These are phyloP conservation scores for Tricholoma saponaceum DNA, from an alignment of 768 basidiomycete species.

Conservation along the genomic window DNA sequence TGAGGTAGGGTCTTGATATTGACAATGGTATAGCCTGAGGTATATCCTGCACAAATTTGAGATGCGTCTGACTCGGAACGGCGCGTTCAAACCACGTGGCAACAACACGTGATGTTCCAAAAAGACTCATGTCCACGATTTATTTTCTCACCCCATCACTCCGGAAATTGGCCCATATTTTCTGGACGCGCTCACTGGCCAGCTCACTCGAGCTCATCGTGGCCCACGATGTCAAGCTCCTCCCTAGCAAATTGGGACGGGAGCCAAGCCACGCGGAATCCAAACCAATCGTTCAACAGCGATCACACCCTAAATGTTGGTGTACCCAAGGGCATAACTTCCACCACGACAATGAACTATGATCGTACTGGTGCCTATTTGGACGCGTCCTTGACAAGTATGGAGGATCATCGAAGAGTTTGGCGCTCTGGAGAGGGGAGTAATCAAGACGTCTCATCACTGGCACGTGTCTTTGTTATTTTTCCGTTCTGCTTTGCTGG, in stretches of 20 bases:
- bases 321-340: background rate
- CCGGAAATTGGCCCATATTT: background rate
- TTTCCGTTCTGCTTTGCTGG: background rate
- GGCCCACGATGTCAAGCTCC: constrained; percentile 11
- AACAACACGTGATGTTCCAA: background rate
- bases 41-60: too few species aligned
- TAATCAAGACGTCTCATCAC: background rate
- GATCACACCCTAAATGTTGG: background rate
- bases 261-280: constrained; percentile 3
- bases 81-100: too few species aligned
- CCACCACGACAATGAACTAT: background rate
- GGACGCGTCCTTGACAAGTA: constrained; percentile 4
- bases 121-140: background rate
- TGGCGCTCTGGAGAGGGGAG: background rate
- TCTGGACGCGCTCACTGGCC: background rate
- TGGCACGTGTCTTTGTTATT: background rate
- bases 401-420: background rate
- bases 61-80: too few species aligned
- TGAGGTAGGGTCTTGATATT: too few species aligned
- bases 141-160: background rate
- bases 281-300: background rate
- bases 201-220: background rate
- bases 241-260: constrained; percentile 18
- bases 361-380: background rate
- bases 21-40: too few species aligned